phyloP scores from a whole-genome alignment of 2,329 filamentous ascomycete genomes.

The Leptographium lundbergii region DNA sequence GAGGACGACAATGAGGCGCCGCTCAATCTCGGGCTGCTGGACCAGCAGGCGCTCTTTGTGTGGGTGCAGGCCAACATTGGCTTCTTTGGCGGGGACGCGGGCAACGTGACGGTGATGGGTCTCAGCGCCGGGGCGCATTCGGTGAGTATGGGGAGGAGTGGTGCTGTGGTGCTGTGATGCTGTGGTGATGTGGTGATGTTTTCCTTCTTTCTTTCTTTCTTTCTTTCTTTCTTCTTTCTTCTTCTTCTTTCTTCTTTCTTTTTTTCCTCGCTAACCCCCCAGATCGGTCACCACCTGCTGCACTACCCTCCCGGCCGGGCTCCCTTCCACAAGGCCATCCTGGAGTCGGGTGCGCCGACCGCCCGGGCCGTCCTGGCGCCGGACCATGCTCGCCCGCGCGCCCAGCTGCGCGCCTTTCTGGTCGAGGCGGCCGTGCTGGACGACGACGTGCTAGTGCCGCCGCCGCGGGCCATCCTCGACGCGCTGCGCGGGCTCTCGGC shows the following conservation, averaged over 20 bases:
- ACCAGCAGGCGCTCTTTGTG: constrained; percentile 44
- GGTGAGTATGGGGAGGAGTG: constrained; percentile 20
- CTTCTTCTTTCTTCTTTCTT: not conserved
- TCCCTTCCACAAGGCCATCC: constrained; percentile 39
- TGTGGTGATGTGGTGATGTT: not conserved
- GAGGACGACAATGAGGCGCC: constrained; percentile 24
- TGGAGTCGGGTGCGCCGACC: constrained; percentile 44
- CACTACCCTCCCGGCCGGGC: constrained; percentile 25
- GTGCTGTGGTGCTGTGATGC: not conserved
- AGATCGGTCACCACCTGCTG: constrained; percentile 59
- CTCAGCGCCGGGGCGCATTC: constrained; percentile 51
- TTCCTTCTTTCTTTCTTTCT: too few species aligned
- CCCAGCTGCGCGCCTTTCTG: constrained; percentile 44
- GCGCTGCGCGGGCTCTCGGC: constrained; percentile 33
- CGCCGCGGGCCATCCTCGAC: constrained; percentile 31
- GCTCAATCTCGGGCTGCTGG: constrained; percentile 51
- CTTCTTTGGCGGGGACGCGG: constrained; percentile 45
- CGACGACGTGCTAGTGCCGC: not conserved
- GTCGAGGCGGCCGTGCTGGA: constrained; percentile 31
- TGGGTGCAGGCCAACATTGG: constrained; percentile 50
- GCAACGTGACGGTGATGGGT: constrained; percentile 48
- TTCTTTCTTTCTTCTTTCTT: too few species aligned
- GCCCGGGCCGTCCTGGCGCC: constrained; percentile 40
- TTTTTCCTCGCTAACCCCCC: not conserved
- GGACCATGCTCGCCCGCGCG: constrained; percentile 42